phyloP scores from a whole-genome alignment of 371 early-diverging fungal genomes.

The Thermomucor indicae-seudaticae region DNA sequence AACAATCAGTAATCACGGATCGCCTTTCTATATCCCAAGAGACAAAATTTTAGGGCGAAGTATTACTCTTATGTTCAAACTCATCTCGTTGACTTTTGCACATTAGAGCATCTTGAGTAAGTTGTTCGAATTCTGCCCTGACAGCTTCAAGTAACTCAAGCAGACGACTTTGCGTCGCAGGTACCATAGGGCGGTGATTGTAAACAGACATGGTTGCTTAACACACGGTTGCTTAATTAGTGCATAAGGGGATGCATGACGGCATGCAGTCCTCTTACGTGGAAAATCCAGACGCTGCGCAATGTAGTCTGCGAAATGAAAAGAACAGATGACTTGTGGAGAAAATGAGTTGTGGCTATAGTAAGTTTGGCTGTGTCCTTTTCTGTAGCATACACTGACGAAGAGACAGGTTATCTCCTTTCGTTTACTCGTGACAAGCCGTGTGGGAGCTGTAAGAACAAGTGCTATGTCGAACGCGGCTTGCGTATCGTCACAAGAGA shows the following conservation, averaged over 20 bases:
- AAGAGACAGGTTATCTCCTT: too few species aligned
- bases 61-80: slow-evolving; percentile 78
- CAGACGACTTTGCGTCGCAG: slow-evolving; percentile 59
- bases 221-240: slow-evolving; percentile 4
- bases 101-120: slow-evolving; percentile 71
- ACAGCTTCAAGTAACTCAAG: slow-evolving; percentile 82
- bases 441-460: too few species aligned
- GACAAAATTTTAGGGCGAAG: neutral
- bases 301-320: too few species aligned
- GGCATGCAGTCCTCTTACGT: neutral
- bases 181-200: slow-evolving; percentile 81
- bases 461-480: too few species aligned
- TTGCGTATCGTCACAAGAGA: too few species aligned
- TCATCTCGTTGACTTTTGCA: slow-evolving; percentile 83
- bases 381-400: too few species aligned
- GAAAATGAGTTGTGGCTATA: too few species aligned
- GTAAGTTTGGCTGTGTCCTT: too few species aligned
- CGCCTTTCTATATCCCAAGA: neutral
- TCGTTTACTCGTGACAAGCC: too few species aligned
- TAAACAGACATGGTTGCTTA: slow-evolving; percentile 52
- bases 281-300: too few species aligned
- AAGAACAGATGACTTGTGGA: too few species aligned
- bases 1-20: neutral
- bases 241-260: neutral
- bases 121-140: slow-evolving; percentile 75